Evolutionary conservation across 768 basidiomycete species (phyloP), one percentile per base, ranked within the genome.

Genomic region (Macrolepiota fuliginosa): DNA sequence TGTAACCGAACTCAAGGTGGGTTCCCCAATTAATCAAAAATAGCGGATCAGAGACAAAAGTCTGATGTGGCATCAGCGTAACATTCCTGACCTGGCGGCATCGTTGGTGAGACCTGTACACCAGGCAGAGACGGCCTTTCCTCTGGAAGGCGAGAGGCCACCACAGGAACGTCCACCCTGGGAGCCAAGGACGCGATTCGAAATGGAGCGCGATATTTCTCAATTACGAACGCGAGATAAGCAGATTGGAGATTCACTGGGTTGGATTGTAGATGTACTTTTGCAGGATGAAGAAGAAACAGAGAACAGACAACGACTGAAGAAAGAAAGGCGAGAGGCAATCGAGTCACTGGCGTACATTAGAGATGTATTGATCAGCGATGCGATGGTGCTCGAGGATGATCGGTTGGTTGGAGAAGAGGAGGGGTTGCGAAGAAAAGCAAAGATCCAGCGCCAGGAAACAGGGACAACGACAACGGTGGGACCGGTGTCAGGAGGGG

Each of bases 51-150:
- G 25, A 25, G n/a, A 45, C 35, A 39, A 45, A 49, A 66, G 65
- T 53, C 56, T 29, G 60, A 58, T 64, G 65, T 25, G 40, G 58
- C 63, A 55, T 2, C 63, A 94, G 92, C 87, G 86, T 58, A 96
- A 93, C 71, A 83, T 96, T 12, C 93, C 94, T 1, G 94, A 96
- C 65, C 68, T 95, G n/a, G 79, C 89, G 11, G 82, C 83, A 9
- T 85, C 87, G 12, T 78, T 94, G 12, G 81, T 83, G 37, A 85
- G 85, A 22, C 76, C 89, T 4, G 81, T 86, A 1, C 80, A 79
- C 47, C 68, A 74, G 24, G 69, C 80, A 1, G 73, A 76, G 39
- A 66, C 82, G 2, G 78, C 85, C 1, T 89, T 89, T 68, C 89
- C 89, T 2, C 73, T 92, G 40, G 74, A 79, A 22, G 86, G 86